Percentiles rank a stretch among this genome's conserved stretches.
Evolutionary conservation across 495 filamentous ascomycete species (phyloP).

Genomic region (Penicillium silybi): DNA sequence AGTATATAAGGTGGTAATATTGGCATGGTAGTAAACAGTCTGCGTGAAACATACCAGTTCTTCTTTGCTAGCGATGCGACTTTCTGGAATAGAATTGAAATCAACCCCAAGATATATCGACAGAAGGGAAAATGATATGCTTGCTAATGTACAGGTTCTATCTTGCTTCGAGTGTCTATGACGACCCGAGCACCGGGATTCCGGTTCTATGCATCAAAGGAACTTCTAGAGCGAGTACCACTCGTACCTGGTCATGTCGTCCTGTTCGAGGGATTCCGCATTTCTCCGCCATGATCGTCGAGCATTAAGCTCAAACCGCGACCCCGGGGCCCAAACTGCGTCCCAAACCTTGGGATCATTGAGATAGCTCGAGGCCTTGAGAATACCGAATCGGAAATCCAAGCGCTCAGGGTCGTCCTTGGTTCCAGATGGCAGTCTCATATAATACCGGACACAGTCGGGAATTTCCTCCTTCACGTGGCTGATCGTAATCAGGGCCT

Average conservation of each 20-base stretch:
- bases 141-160: background rate
- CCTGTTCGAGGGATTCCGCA: background rate
- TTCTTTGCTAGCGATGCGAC: too few species aligned
- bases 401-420: constrained; percentile 40
- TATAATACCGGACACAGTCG: constrained; percentile 69
- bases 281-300: background rate
- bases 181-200: background rate
- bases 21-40: too few species aligned
- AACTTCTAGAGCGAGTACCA: background rate
- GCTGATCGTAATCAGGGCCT: constrained; percentile 82
- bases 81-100: background rate
- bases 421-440: constrained; percentile 60
- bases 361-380: constrained; percentile 17
- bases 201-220: background rate
- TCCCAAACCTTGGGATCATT: constrained; percentile 26
- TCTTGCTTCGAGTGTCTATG: too few species aligned
- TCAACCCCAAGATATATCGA: background rate
- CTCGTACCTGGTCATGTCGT: background rate
- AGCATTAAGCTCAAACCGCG: constrained; percentile 9
- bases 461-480: constrained; percentile 91
- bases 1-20: too few species aligned
- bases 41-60: too few species aligned
- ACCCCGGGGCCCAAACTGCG: constrained; percentile 23
- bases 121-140: background rate
- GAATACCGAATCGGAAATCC: constrained; percentile 35